Evolutionary conservation across 2,329 filamentous ascomycete species (phyloP).

Genomic region (Fusarium sp.): DNA sequence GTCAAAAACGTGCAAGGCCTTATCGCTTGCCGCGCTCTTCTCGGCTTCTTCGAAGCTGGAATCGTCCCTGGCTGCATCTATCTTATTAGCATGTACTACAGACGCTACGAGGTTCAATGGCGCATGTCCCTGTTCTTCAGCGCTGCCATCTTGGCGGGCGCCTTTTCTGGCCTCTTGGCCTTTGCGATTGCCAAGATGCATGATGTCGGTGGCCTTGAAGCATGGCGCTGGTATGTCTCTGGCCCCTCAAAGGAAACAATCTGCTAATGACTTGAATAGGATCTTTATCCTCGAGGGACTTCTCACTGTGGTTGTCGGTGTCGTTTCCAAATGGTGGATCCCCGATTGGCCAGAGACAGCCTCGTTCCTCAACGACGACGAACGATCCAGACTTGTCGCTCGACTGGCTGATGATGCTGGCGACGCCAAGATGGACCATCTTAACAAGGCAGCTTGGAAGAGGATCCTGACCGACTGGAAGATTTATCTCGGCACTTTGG

Average conservation of each 20-base stretch:
- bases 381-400: slow-evolving; percentile 74
- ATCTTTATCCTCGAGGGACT: slow-evolving; percentile 76
- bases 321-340: slow-evolving; percentile 73
- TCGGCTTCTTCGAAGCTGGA: not conserved
- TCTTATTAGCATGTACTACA: slow-evolving; percentile 12
- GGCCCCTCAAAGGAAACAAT: too few species aligned
- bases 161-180: not conserved
- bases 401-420: slow-evolving; percentile 58
- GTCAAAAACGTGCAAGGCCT: not conserved
- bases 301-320: slow-evolving; percentile 71
- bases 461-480: slow-evolving; percentile 67
- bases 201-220: not conserved
- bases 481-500: slow-evolving; percentile 21
- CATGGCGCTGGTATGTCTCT: slow-evolving; percentile 2
- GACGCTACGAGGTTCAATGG: slow-evolving; percentile 7
- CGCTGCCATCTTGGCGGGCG: not conserved
- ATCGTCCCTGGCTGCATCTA: slow-evolving; percentile 3
- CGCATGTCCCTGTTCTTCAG: slow-evolving; percentile 7
- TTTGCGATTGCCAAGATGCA: slow-evolving; percentile 12
- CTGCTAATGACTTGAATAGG: slow-evolving; percentile 43
- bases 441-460: slow-evolving; percentile 61
- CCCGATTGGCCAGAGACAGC: slow-evolving; percentile 80
- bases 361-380: slow-evolving; percentile 73
- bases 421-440: slow-evolving; percentile 14
- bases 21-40: not conserved